Base-by-base conservation (phyloP, 768 basidiomycete species). In the Paxillus rubicundulus region DNA sequence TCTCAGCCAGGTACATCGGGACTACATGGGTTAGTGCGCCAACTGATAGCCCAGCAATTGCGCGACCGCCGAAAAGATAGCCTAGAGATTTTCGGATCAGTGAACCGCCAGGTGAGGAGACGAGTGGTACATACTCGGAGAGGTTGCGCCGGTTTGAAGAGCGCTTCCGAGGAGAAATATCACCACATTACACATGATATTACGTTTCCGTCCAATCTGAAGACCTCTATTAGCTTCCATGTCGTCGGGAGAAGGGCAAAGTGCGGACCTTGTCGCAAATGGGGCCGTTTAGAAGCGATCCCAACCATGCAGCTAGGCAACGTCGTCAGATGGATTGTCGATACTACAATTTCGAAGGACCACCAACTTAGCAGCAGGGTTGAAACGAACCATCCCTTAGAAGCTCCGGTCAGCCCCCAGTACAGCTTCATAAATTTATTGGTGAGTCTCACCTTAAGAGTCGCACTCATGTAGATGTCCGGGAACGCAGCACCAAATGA, bases 1-100 rank as follows among this genome's bases (percentile, higher is more conserved):
- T 73, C 57, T 73, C 72, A 39, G 71, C 72, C 53, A 72, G 48
- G 44, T 73, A 73, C 60, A 72, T 72, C 16, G 61, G 63, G 20
- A 70, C 48, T 34, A 62, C 59, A 16, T 61, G 60, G 12, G 63
- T 64, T 50, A 64, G 36, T 28, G 57, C 57, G 34, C 65, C 61
- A 2, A 61, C 53, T 9, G 58, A 46, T 13, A 57, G 38, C 28
- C 58, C 61, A 2, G 55, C 53, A 14, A 62, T 60, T 24, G 68
- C 61, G 52, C 72, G 57, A 47, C 72, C 53, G 40, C 61, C 56
- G 59, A 68, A 68, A 14, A 68, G 60, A 46, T 66, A 59, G 17
- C 24, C 67, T 68, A 33, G 6, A 37, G 34, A 8, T n/a, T 10
- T 41, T 24, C 33, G n/a, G 38, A 21, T 34, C 24, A 48, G 17